Evolutionary conservation across 805 yeast genomes (phyloP), one percentile per base, ranked within the genome.

Genomic region (Wickerhamomyces kurtzmanii): DNA sequence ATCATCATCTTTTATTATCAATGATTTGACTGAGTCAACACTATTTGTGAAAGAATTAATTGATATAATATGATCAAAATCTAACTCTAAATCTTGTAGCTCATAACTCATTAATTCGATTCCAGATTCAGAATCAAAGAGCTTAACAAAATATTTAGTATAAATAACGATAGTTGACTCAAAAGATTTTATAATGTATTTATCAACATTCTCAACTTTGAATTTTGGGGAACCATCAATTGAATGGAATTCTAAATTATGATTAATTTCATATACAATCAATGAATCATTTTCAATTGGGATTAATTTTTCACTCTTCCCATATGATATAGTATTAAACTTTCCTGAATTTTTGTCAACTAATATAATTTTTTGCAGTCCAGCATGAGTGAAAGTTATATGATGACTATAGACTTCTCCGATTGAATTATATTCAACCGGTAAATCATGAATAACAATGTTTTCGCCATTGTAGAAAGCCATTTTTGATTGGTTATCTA

Each of bases 111-210:
- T 24, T 9, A 46, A 10, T 27, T 44, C 52, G 1, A 28, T 29
- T 16, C 52, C 54, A 11, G 41, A 32, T 15, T 41, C 47, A 6
- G 40, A 33, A 30, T 49, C 51, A 22, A 43, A 31, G 4, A 45
- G 28, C 11, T 33, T 45, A 7, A 37, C 34, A 17, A 35, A 42
- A 17, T 30, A 40, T 23, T 40, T 47, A 2, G 48, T 40, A 22
- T 33, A 37, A 14, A 43, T 19, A 7, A 46, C 30, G 28, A 47
- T 42, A 1, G 30, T 31, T 10, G 31, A 35, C 14, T 42, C 33
- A 3, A 29, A 24, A 17, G 17, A 42, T 21, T 38, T 31, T 12
- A 46, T 24, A 12, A 28, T 20, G 18, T 45, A 46, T 23, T 38
- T 41, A 33, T 33, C 31, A 25, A 47, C 45, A 13, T 42, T 32